A percentile compares a stretch with the other conserved stretches of the same genome.
Conservation (phyloP, 2,329 filamentous ascomycete genomes). For the Pseudogymnoascus sp. region DNA sequence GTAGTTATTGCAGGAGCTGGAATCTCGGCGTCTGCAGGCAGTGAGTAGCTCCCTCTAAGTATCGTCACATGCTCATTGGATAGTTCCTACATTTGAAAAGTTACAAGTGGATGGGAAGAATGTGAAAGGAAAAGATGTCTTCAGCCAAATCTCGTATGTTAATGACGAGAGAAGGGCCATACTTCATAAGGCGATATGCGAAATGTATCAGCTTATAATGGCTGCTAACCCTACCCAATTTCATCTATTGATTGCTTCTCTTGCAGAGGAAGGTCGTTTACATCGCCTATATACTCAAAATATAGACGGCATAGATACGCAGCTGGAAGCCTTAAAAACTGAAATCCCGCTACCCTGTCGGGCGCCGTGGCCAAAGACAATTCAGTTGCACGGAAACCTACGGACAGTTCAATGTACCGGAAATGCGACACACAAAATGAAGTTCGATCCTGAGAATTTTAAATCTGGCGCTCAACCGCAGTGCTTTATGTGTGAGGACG, state of each 20-base stretch:
- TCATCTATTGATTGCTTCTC: slow-evolving; percentile 79
- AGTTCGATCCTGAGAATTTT: slow-evolving; percentile 12
- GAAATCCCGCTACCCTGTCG: slow-evolving; percentile 66
- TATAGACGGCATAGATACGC: slow-evolving; percentile 84
- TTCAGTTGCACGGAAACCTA: slow-evolving; percentile 86
- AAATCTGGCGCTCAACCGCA: not conserved
- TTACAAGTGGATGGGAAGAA: not conserved
- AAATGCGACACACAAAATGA: slow-evolving; percentile 12
- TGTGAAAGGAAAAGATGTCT: slow-evolving; percentile 52
- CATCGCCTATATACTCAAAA: slow-evolving; percentile 90
- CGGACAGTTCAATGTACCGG: slow-evolving; percentile 40
- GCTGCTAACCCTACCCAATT: slow-evolving; percentile 73
- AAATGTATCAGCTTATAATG: slow-evolving; percentile 67
- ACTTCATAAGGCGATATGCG: slow-evolving; percentile 89
- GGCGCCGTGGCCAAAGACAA: slow-evolving; percentile 79
- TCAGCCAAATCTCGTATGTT: slow-evolving; percentile 78
- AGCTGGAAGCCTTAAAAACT: slow-evolving; percentile 67
- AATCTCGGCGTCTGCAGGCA: slow-evolving; percentile 88
- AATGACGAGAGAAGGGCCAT: slow-evolving; percentile 78
- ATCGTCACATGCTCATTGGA: slow-evolving; percentile 7
- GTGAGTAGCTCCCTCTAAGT: slow-evolving; percentile 37
- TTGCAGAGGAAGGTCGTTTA: slow-evolving; percentile 77
- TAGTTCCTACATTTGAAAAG: slow-evolving; percentile 14
- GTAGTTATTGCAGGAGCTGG: slow-evolving; percentile 90
- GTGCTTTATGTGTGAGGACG: slow-evolving; percentile 5